phyloP scores from a whole-genome alignment of 1,284 basidiomycete genomes.

The Termitomyces sp. region DNA sequence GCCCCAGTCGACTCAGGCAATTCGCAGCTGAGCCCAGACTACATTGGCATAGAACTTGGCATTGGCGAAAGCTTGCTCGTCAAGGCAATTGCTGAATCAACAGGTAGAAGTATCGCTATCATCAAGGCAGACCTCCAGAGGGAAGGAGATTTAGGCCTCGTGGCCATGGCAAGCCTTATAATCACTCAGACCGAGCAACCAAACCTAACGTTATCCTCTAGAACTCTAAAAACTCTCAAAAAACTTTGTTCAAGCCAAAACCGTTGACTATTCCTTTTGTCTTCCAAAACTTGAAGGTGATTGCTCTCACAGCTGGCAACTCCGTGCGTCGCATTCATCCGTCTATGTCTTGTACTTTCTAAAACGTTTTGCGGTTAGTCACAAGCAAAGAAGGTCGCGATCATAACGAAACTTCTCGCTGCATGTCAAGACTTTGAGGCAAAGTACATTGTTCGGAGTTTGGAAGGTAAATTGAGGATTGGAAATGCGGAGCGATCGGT shows the following conservation, averaged over 20 bases:
- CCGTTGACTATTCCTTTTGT: constrained; percentile 85
- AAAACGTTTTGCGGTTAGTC: constrained; percentile 45
- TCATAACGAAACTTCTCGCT: constrained; percentile 92
- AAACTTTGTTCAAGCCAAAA: constrained; percentile 93
- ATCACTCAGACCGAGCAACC: not conserved
- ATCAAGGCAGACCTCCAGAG: constrained; percentile 93
- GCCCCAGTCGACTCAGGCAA: constrained; percentile 9
- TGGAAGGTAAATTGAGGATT: constrained; percentile 97
- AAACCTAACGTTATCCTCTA: constrained; percentile 26
- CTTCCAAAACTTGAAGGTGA: constrained; percentile 82
- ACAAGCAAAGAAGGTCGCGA: constrained; percentile 91
- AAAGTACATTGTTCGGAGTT: constrained; percentile 92
- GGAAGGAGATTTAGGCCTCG: constrained; percentile 92
- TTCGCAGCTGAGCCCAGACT: constrained; percentile 86
- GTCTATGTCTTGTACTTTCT: not conserved
- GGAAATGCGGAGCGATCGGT: constrained; percentile 95
- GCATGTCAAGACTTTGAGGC: constrained; percentile 87
- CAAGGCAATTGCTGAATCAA: constrained; percentile 95
- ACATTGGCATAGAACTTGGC: constrained; percentile 92
- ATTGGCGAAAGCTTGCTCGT: constrained; percentile 94
- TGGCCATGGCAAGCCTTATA: constrained; percentile 72
- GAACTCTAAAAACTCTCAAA: constrained; percentile 92
- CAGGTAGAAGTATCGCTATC: constrained; percentile 76
- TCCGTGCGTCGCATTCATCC: constrained; percentile 44
- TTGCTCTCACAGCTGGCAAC: constrained; percentile 80